Evolutionary conservation across 2,329 filamentous ascomycete genomes (phyloP), one percentile per base, ranked within the genome.

Genomic region (Xylaria sp.): DNA sequence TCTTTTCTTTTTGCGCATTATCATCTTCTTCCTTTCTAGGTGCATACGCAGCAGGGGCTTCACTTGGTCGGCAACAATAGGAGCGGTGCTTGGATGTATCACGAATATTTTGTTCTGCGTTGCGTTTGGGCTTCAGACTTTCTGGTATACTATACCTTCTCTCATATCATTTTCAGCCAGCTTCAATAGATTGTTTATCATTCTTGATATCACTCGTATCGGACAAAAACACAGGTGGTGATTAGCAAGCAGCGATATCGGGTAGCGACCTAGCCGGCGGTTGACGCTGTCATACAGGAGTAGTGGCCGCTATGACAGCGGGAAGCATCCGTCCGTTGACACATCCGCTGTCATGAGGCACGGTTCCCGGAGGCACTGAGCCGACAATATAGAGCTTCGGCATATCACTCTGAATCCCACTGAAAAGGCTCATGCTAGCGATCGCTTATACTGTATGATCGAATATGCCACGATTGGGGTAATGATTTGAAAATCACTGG

Each of bases 331-430:
- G 66, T 59, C 65, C 52, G 69, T 72, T 69, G 73, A 67, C 72
- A 68, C 65, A 72, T 73, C 76, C 72, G 74, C 71, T 72, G 72
- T 70, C 72, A 72, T 65, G 56, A 75, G 70, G 72, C 68, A 72
- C 13, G 62, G 44, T 54, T 74, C 68, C 75, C 74, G 74, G 72
- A 70, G 69, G 72, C 63, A 70, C 65, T 46, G 46, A 51, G 37
- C 65, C 66, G 65, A 66, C 32, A 32, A 56, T 39, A 62, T 34
- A 63, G 50, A 61, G 20, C 57, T 44, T 68, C 41, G 39, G 50
- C 44, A 28, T 18, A 44, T 13, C 51, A 44, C 46, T 34, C 13
- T 46, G 37, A 32, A 46, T 46, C 32, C 37, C 39, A 23, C 25
- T 48, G 51, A 46, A 25, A 62, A 48, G 68, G 70, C 68, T 67